Conservation (phyloP, 305 asterid species). For the Fraxinus platypoda region DNA sequence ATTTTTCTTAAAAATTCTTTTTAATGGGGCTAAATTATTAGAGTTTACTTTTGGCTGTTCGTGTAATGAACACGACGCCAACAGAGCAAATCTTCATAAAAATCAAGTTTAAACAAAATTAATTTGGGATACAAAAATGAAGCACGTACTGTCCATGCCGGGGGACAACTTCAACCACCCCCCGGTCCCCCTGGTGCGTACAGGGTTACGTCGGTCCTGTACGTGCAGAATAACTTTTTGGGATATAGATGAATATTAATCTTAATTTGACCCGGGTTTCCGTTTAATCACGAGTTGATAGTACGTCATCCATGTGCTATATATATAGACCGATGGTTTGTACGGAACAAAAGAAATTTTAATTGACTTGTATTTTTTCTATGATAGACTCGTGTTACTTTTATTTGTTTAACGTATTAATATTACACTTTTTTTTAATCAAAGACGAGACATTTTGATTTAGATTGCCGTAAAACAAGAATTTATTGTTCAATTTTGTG, state of each 20-base stretch:
- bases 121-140: too few species aligned
- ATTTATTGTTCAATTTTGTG: not conserved
- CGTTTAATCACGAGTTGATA: not conserved
- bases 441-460: not conserved
- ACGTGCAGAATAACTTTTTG: not conserved
- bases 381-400: not conserved
- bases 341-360: not conserved
- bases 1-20: too few species aligned
- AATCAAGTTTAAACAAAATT: not conserved
- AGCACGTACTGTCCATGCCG: too few species aligned
- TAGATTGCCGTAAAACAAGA: not conserved
- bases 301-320: not conserved
- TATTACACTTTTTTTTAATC: not conserved
- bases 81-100: too few species aligned
- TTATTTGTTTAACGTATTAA: not conserved
- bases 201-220: too few species aligned
- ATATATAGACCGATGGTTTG: not conserved
- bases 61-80: too few species aligned
- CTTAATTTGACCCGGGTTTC: not conserved
- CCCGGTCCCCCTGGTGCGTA: too few species aligned
- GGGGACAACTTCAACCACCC: too few species aligned
- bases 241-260: not conserved
- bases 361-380: not conserved
- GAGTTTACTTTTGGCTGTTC: too few species aligned
- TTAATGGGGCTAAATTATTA: too few species aligned